These are phyloP conservation scores for Didymella pomorum DNA, from an alignment of 2,329 filamentous ascomycete species.

Conservation along the genomic window DNA sequence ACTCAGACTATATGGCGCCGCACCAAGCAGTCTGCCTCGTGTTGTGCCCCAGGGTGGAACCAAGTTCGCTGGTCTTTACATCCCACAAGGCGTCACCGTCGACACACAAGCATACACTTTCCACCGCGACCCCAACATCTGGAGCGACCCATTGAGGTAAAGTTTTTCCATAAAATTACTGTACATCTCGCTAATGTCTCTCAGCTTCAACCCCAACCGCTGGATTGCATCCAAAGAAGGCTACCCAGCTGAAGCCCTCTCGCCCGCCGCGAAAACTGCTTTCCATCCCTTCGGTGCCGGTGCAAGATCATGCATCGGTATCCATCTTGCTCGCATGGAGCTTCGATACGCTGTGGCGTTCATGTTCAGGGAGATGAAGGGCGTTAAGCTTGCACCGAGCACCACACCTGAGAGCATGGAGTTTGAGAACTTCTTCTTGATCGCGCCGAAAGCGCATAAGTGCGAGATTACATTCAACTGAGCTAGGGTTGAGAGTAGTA, in stretches of 20 bases:
- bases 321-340: conserved; percentile 70
- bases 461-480: conserved; percentile 50
- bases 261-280: conserved; percentile 56
- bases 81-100: conserved; percentile 51
- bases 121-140: conserved; percentile 48
- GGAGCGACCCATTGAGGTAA: conserved; percentile 37
- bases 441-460: conserved; percentile 54
- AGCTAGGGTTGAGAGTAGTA: neutral
- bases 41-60: conserved; percentile 49
- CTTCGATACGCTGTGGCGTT: conserved; percentile 60
- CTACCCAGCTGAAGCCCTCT: conserved; percentile 34
- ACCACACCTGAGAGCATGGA: conserved; percentile 54
- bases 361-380: conserved; percentile 60
- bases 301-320: conserved; percentile 72
- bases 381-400: conserved; percentile 33
- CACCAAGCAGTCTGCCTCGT: conserved; percentile 49
- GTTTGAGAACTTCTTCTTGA: conserved; percentile 56
- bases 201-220: conserved; percentile 47
- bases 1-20: conserved; percentile 48
- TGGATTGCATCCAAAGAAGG: conserved; percentile 40
- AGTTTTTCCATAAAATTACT: neutral
- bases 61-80: conserved; percentile 44
- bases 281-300: conserved; percentile 76
- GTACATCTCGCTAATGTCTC: neutral
- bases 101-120: conserved; percentile 52